These are phyloP conservation scores for Neurospora sp. DNA, from an alignment of 2,329 filamentous ascomycete species.

Conservation along the genomic window DNA sequence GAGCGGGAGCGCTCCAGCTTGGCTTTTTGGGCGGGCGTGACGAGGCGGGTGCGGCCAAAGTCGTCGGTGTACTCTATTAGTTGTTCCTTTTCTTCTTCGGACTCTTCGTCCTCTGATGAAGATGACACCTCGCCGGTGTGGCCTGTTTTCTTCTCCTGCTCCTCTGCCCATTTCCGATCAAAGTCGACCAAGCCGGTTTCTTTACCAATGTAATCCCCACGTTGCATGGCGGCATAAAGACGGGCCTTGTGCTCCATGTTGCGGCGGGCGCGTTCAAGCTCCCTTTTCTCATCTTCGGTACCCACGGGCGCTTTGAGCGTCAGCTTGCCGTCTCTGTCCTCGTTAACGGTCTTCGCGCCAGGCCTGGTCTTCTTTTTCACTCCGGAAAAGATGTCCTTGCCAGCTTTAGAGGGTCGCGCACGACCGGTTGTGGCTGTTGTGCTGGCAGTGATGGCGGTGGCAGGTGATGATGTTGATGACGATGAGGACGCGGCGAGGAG, in stretches of 20 bases:
- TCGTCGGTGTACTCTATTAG: conserved; percentile 86
- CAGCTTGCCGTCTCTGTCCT: conserved; percentile 31
- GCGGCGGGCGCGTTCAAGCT: conserved; percentile 61
- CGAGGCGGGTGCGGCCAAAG: conserved; percentile 71
- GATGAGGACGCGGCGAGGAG: conserved; percentile 54
- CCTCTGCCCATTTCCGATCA: conserved; percentile 87
- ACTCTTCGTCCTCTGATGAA: conserved; percentile 38
- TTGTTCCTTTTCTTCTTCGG: conserved; percentile 36
- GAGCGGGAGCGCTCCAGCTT: conserved; percentile 48
- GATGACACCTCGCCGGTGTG: conserved; percentile 23
- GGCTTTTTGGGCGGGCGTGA: conserved; percentile 59
- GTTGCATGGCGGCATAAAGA: conserved; percentile 81
- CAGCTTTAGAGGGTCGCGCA: conserved; percentile 43
- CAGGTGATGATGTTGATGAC: conserved; percentile 16
- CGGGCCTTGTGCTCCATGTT: conserved; percentile 87
- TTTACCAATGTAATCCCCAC: conserved; percentile 67
- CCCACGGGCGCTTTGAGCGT: conserved; percentile 41
- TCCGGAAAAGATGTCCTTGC: conserved; percentile 54
- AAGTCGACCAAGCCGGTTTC: conserved; percentile 78
- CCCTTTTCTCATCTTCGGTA: conserved; percentile 53
- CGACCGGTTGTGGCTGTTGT: conserved; percentile 34
- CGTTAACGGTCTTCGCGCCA: conserved; percentile 24
- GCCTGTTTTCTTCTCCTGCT: conserved; percentile 39
- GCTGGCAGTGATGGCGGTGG: conserved; percentile 25
- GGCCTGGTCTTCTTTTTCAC: conserved; percentile 32